Evolutionary conservation across 192 early-diverging fungal genomes (phyloP).

Genomic region (Gonapodya prolifera): DNA sequence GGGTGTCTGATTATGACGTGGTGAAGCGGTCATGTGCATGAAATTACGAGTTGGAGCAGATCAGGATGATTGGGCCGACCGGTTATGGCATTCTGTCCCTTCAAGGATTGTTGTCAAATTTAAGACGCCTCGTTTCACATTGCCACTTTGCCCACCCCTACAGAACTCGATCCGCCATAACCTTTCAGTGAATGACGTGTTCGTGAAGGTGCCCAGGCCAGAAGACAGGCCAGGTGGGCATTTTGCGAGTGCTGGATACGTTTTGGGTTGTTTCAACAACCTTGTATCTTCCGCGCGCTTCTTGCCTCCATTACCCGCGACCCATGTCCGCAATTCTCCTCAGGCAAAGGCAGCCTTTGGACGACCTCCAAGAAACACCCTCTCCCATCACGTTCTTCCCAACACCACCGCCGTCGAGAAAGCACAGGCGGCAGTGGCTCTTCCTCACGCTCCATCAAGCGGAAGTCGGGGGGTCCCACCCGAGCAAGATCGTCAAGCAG

Average conservation of each 20-base stretch:
- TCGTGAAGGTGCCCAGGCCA: neutral
- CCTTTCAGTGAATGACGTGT: neutral
- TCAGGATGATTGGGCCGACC: too few relatives aligned
- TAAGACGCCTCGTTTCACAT: too few relatives aligned
- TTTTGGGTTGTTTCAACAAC: too few relatives aligned
- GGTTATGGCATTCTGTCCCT: too few relatives aligned
- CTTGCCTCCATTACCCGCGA: neutral
- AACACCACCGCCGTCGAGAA: neutral
- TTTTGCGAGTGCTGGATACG: neutral
- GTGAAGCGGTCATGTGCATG: too few relatives aligned
- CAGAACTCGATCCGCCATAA: slow-evolving; percentile 5
- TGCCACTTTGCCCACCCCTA: neutral
- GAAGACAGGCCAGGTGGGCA: neutral
- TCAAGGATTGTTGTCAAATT: too few relatives aligned
- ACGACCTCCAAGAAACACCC: neutral
- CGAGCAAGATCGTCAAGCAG: neutral
- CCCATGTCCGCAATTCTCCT: neutral
- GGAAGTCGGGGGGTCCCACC: neutral
- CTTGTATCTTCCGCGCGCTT: neutral
- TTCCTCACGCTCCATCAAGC: neutral
- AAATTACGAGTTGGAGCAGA: too few relatives aligned
- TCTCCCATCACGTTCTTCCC: neutral
- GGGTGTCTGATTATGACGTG: too few relatives aligned
- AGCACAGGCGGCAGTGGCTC: neutral
- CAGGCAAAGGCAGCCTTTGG: slow-evolving; percentile 4